Conservation (phyloP, 495 filamentous ascomycete species). For the Daldinia bambusicola region DNA sequence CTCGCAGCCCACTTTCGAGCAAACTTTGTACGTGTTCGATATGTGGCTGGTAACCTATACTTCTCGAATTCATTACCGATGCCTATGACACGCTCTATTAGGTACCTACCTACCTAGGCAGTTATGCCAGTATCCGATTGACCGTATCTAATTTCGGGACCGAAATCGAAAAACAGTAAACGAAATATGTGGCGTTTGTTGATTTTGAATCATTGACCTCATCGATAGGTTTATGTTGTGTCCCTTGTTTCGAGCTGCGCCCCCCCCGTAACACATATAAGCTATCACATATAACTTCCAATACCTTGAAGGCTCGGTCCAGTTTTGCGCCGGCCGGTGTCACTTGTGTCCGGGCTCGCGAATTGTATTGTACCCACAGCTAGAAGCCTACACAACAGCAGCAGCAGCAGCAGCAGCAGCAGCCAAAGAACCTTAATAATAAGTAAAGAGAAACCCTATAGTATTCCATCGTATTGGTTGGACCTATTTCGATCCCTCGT, state of each 20-base stretch:
- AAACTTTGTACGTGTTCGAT: no score
- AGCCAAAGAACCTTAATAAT: conserved; percentile 6
- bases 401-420: not conserved
- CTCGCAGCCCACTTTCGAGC: conserved; percentile 1
- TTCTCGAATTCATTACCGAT: conserved; percentile 4
- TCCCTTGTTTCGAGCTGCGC: conserved; percentile 7
- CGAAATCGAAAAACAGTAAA: not conserved
- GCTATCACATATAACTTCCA: conserved; percentile 5
- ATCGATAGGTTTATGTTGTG: conserved; percentile 4
- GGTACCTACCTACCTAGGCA: no score
- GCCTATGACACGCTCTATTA: not conserved
- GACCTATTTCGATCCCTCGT: not conserved
- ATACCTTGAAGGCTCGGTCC: not conserved
- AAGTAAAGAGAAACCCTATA: not conserved
- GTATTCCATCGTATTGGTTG: not conserved
- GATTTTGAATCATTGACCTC: conserved; percentile 8
- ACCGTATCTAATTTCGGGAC: not conserved
- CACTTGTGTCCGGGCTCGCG: conserved; percentile 8
- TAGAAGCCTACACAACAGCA: no score
- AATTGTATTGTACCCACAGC: conserved; percentile 25
- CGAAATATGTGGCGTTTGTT: not conserved
- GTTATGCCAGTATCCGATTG: conserved; percentile 16
- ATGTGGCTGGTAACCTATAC: not conserved
- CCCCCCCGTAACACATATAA: not conserved
- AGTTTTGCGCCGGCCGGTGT: not conserved